A percentile compares a stretch with the other conserved stretches of the same genome.
These are phyloP conservation scores for Aspergillus persii DNA, from an alignment of 2,329 filamentous ascomycete species.

Conservation along the genomic window DNA sequence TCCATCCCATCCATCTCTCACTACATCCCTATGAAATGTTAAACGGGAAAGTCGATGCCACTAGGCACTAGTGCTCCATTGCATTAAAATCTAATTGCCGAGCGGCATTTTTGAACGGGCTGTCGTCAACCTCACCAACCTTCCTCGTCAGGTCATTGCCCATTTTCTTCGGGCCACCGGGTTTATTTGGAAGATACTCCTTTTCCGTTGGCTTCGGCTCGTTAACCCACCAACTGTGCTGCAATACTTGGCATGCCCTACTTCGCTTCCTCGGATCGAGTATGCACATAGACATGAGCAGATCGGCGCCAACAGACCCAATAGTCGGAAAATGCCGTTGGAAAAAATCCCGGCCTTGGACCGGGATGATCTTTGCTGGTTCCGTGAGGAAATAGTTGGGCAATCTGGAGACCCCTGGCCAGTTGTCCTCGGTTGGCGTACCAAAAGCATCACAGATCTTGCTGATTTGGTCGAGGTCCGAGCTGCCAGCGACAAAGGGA, in stretches of 20 bases:
- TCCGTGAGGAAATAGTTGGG: slow-evolving; percentile 74
- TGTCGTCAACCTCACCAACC: slow-evolving; percentile 67
- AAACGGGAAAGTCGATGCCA: background rate
- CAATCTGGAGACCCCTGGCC: slow-evolving; percentile 84
- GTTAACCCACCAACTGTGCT: slow-evolving; percentile 81
- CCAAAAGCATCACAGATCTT: slow-evolving; percentile 83
- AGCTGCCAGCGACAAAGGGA: slow-evolving; percentile 79
- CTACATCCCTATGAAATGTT: too few species aligned
- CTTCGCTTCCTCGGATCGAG: slow-evolving; percentile 85
- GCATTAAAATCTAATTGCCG: slow-evolving; percentile 76
- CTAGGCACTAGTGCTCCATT: slow-evolving; percentile 7
- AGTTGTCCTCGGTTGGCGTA: slow-evolving; percentile 89
- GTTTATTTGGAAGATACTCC: slow-evolving; percentile 76
- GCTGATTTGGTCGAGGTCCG: slow-evolving; percentile 80
- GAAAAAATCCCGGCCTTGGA: slow-evolving; percentile 69
- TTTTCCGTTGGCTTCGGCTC: slow-evolving; percentile 81
- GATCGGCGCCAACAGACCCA: slow-evolving; percentile 78
- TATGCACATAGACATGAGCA: slow-evolving; percentile 79
- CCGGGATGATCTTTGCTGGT: slow-evolving; percentile 53
- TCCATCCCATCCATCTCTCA: too few species aligned
- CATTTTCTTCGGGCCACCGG: slow-evolving; percentile 70
- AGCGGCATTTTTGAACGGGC: slow-evolving; percentile 69
- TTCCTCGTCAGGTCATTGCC: slow-evolving; percentile 78
- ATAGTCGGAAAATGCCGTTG: slow-evolving; percentile 74
- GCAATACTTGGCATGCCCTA: slow-evolving; percentile 72